Conservation (phyloP, 2,329 filamentous ascomycete species). For the Penicillium psychrosexuale region DNA sequence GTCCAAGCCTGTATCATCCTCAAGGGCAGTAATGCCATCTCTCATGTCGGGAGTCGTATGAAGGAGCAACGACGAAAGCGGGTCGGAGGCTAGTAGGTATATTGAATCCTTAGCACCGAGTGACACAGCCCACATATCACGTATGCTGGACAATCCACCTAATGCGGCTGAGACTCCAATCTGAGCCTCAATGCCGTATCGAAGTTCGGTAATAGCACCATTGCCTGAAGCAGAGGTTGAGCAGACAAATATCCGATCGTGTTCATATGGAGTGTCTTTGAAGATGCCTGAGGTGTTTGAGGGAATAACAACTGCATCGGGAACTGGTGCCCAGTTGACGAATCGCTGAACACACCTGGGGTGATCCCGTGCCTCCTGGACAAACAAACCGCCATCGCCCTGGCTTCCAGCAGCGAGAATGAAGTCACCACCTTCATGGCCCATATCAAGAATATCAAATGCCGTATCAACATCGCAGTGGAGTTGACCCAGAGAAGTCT, state of each 20-base stretch:
- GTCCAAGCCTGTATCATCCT: constrained; percentile 41
- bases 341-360: constrained; percentile 59
- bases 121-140: constrained; percentile 46
- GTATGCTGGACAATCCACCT: constrained; percentile 41
- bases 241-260: constrained; percentile 64
- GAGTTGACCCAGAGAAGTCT: constrained; percentile 62
- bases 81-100: constrained; percentile 44
- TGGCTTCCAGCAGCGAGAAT: constrained; percentile 75
- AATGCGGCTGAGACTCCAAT: constrained; percentile 51
- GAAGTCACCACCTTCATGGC: constrained; percentile 67
- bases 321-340: constrained; percentile 57
- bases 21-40: constrained; percentile 40
- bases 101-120: constrained; percentile 30
- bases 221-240: constrained; percentile 59
- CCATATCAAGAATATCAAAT: constrained; percentile 68
- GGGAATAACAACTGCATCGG: constrained; percentile 43
- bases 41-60: constrained; percentile 37
- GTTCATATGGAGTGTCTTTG: constrained; percentile 26
- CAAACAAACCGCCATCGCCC: constrained; percentile 73
- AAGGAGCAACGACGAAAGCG: constrained; percentile 40
- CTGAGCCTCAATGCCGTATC: constrained; percentile 66
- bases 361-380: constrained; percentile 59
- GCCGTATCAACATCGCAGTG: constrained; percentile 74
- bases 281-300: constrained; percentile 14
- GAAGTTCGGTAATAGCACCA: constrained; percentile 65